Conservation (phyloP, 2,329 filamentous ascomycete genomes). For the Lojkania enalia region DNA sequence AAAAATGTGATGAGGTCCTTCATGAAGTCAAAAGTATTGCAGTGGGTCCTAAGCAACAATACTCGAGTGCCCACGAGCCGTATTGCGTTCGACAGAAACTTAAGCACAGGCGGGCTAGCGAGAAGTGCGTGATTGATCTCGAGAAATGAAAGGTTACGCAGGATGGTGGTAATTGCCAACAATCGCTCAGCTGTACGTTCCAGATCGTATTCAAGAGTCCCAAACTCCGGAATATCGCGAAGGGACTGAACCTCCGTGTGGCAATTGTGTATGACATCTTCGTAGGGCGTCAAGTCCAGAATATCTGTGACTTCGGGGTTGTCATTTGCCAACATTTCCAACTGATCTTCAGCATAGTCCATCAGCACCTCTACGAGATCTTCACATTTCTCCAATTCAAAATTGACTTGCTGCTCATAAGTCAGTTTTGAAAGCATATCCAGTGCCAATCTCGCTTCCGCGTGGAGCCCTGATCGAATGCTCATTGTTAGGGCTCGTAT, state of each 20-base stretch:
- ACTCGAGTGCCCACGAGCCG: slow-evolving; percentile 86
- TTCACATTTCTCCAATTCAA: slow-evolving; percentile 55
- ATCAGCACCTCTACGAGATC: slow-evolving; percentile 86
- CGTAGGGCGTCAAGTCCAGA: slow-evolving; percentile 80
- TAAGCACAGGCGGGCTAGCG: slow-evolving; percentile 76
- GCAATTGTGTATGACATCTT: slow-evolving; percentile 82
- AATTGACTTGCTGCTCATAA: slow-evolving; percentile 42
- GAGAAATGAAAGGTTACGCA: slow-evolving; percentile 89
- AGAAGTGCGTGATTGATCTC: slow-evolving; percentile 76
- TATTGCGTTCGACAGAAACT: slow-evolving; percentile 81
- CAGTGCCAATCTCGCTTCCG: slow-evolving; percentile 85
- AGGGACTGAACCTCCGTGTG: slow-evolving; percentile 72
- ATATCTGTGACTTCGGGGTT: slow-evolving; percentile 85
- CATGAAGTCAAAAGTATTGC: slow-evolving; percentile 93
- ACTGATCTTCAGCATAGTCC: slow-evolving; percentile 87
- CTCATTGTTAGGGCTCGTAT: slow-evolving; percentile 87
- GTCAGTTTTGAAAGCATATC: slow-evolving; percentile 79
- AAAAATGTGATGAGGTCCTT: slow-evolving; percentile 89
- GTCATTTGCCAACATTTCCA: slow-evolving; percentile 82
- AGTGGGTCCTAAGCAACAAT: slow-evolving; percentile 78
- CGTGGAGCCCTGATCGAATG: slow-evolving; percentile 84
- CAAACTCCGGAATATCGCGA: slow-evolving; percentile 73
- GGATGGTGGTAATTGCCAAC: slow-evolving; percentile 86
- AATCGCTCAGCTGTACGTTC: slow-evolving; percentile 85
- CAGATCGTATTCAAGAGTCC: slow-evolving; percentile 76